Conservation (phyloP, 2,329 filamentous ascomycete genomes). For the Septoria petroselini region DNA sequence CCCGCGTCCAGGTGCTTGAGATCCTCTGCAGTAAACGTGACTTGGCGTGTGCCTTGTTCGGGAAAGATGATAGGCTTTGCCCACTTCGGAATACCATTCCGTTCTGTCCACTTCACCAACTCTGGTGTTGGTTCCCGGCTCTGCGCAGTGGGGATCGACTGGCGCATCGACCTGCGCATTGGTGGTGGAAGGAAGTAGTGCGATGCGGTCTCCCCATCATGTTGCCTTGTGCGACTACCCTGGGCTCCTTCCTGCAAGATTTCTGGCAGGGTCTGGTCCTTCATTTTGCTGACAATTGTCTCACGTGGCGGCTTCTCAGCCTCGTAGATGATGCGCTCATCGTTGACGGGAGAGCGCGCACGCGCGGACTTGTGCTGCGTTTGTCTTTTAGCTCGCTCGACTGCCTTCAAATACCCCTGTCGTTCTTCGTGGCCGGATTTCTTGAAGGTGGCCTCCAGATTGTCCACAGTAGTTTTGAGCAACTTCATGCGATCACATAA, state of each 20-base stretch:
- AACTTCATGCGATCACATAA: not conserved
- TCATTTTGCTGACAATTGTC: conserved; percentile 12
- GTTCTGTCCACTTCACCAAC: conserved; percentile 27
- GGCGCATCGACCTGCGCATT: conserved; percentile 23
- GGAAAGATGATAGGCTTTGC: conserved; percentile 59
- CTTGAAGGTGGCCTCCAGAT: not conserved
- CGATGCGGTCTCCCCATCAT: conserved; percentile 1
- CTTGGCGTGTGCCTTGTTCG: conserved; percentile 54
- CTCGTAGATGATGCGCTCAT: conserved; percentile 20
- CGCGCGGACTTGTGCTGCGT: not conserved
- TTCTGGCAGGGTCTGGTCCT: not conserved
- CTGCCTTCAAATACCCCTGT: not conserved
- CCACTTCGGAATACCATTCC: conserved; percentile 31
- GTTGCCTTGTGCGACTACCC: not conserved
- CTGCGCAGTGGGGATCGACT: conserved; percentile 17
- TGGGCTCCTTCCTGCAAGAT: not conserved
- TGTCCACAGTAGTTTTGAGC: not conserved
- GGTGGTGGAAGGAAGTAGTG: conserved; percentile 6
- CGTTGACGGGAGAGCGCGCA: not conserved
- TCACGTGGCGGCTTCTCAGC: not conserved
- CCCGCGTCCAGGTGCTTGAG: conserved; percentile 76
- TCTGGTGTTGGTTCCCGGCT: conserved; percentile 14
- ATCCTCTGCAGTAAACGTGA: conserved; percentile 68
- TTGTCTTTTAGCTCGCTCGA: not conserved
- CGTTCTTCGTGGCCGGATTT: not conserved